Evolutionary conservation across 2,329 filamentous ascomycete species (phyloP).

Genomic region (Colletotrichum phormii): DNA sequence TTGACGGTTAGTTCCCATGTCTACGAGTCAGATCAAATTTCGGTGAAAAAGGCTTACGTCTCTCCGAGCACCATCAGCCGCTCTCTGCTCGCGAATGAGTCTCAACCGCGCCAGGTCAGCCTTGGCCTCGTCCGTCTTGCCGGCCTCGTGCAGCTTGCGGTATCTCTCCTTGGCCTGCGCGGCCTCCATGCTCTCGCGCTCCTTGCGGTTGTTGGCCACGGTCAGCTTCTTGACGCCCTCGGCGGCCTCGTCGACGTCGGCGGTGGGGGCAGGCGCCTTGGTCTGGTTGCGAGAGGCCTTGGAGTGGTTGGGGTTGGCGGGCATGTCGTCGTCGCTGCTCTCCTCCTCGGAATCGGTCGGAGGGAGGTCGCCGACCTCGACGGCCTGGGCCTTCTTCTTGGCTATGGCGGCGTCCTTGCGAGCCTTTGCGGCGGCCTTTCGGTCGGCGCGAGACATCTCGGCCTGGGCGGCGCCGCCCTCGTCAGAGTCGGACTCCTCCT

Average conservation of each 20-base stretch:
- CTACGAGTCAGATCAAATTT: background rate
- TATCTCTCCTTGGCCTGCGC: slow-evolving; percentile 91
- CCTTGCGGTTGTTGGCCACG: slow-evolving; percentile 60
- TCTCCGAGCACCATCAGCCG: slow-evolving; percentile 84
- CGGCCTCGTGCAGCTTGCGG: slow-evolving; percentile 90
- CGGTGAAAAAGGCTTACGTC: slow-evolving; percentile 64
- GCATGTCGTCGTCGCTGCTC: slow-evolving; percentile 72
- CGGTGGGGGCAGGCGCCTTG: slow-evolving; percentile 51
- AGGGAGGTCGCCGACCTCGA: slow-evolving; percentile 88
- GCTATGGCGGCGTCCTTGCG: slow-evolving; percentile 91
- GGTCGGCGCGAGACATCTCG: slow-evolving; percentile 82
- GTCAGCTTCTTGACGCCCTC: slow-evolving; percentile 67
- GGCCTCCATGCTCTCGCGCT: slow-evolving; percentile 83
- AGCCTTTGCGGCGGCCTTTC: slow-evolving; percentile 87
- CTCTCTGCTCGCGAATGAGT: slow-evolving; percentile 86
- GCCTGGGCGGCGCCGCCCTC: slow-evolving; percentile 62
- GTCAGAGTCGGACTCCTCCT: slow-evolving; percentile 59
- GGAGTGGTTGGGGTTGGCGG: slow-evolving; percentile 92
- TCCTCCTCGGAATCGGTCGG: slow-evolving; percentile 75
- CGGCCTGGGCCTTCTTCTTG: slow-evolving; percentile 75
- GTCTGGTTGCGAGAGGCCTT: slow-evolving; percentile 75
- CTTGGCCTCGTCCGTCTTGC: slow-evolving; percentile 96
- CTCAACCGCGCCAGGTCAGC: slow-evolving; percentile 87
- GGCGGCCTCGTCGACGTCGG: slow-evolving; percentile 60
- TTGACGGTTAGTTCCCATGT: background rate